Percentiles rank a stretch among this genome's conserved stretches.
Conservation (phyloP, 2,329 filamentous ascomycete genomes). For the Periconia macrospinosa region DNA sequence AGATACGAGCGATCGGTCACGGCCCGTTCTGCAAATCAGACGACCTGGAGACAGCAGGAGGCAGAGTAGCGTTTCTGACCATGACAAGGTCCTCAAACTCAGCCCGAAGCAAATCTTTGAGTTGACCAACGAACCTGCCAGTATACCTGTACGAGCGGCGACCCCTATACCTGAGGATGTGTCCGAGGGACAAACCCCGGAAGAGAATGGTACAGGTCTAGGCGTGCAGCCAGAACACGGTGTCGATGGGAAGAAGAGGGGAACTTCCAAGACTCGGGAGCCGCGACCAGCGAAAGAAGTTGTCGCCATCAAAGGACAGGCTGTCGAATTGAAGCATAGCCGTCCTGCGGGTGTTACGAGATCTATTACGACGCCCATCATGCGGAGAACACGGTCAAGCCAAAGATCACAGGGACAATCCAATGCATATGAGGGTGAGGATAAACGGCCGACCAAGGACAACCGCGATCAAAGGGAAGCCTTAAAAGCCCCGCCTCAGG, state of each 20-base stretch:
- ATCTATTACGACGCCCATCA: conserved; percentile 41
- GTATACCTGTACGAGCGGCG: conserved; percentile 53
- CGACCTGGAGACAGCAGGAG: conserved; percentile 38
- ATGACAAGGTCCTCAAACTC: conserved; percentile 53
- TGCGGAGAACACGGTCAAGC: conserved; percentile 41
- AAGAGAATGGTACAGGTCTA: conserved; percentile 22
- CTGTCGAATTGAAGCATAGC: conserved; percentile 20
- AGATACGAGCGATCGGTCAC: conserved; percentile 34
- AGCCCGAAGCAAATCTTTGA: conserved; percentile 59
- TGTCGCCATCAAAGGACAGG: conserved; percentile 32
- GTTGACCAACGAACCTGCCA: conserved; percentile 57
- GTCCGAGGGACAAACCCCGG: conserved; percentile 22
- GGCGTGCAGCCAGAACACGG: conserved; percentile 18
- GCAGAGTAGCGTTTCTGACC: conserved; percentile 40
- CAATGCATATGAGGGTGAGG: conserved; percentile 23
- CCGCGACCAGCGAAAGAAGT: conserved; percentile 10
- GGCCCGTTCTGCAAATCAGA: conserved; percentile 28
- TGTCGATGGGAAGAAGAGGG: conserved; percentile 10
- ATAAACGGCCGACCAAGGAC: conserved; percentile 34
- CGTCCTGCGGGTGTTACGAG: conserved; percentile 37
- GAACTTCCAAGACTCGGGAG: conserved; percentile 9
- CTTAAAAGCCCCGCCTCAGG: conserved; percentile 34
- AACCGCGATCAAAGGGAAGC: conserved; percentile 9
- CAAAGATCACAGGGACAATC: conserved; percentile 20
- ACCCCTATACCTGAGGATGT: conserved; percentile 42